Evolutionary conservation across 2,329 filamentous ascomycete genomes (phyloP).

Genomic region (Ophiostoma triangulosporum): DNA sequence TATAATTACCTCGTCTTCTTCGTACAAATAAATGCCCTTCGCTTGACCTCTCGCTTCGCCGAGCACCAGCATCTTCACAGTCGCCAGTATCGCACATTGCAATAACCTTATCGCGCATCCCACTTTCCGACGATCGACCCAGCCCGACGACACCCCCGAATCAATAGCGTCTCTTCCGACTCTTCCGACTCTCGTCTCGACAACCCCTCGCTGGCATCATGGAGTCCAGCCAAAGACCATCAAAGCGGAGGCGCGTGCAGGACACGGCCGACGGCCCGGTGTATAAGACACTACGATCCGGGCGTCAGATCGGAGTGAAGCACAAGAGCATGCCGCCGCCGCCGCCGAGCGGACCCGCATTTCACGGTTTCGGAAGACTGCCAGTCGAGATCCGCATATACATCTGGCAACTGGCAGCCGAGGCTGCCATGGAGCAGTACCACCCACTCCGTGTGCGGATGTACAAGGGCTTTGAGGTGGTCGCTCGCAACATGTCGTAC

Average conservation of each 20-base stretch:
- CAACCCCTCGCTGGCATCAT: too few relatives aligned
- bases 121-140: background rate
- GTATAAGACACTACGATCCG: background rate
- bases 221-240: background rate
- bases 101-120: background rate
- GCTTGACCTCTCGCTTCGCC: background rate
- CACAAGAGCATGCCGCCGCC: background rate
- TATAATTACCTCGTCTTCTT: too few relatives aligned
- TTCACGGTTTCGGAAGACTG: constrained; percentile 8
- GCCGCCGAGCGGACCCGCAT: background rate
- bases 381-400: constrained; percentile 12
- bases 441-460: constrained; percentile 14
- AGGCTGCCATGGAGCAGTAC: background rate
- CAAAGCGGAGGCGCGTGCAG: background rate
- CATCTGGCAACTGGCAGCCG: constrained; percentile 9
- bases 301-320: background rate
- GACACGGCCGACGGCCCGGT: background rate
- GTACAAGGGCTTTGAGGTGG: constrained; percentile 10
- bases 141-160: background rate
- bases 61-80: background rate
- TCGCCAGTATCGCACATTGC: background rate
- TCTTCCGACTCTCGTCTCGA: background rate
- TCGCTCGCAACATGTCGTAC: background rate
- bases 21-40: background rate
- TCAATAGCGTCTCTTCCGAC: too few relatives aligned